Conservation (phyloP, 2,329 filamentous ascomycete genomes). For the Penicillium brasilianum region DNA sequence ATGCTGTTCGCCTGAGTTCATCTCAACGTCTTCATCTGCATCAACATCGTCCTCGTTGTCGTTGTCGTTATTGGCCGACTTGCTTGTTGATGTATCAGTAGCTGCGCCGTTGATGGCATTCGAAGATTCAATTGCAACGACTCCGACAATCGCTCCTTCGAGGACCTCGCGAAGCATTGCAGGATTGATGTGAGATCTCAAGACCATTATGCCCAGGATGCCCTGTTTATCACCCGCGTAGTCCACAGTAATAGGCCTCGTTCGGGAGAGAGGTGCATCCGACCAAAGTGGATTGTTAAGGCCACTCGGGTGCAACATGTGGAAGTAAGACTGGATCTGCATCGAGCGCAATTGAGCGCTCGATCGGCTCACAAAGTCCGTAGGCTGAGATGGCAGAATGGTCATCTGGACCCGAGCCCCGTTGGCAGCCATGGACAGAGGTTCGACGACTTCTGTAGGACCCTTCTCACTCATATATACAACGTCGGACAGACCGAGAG, state of each 20-base stretch:
- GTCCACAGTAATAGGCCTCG: slow-evolving; percentile 55
- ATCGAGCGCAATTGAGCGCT: slow-evolving; percentile 60
- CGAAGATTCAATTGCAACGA: slow-evolving; percentile 55
- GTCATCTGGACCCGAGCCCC: slow-evolving; percentile 47
- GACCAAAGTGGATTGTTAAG: slow-evolving; percentile 50
- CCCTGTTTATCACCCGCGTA: slow-evolving; percentile 53
- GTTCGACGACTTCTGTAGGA: slow-evolving; percentile 48
- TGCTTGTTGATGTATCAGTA: not conserved
- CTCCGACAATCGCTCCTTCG: slow-evolving; percentile 59
- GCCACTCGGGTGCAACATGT: slow-evolving; percentile 44
- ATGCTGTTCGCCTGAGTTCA: slow-evolving; percentile 23
- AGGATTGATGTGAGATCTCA: slow-evolving; percentile 56
- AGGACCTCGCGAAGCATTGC: slow-evolving; percentile 57
- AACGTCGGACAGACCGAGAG: slow-evolving; percentile 56
- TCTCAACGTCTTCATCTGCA: slow-evolving; percentile 26
- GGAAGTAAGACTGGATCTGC: slow-evolving; percentile 68
- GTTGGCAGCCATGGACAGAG: slow-evolving; percentile 47
- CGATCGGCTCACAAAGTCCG: slow-evolving; percentile 52
- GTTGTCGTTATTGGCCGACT: slow-evolving; percentile 10
- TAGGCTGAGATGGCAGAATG: slow-evolving; percentile 53
- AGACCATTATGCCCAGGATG: slow-evolving; percentile 58
- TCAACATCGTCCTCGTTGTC: slow-evolving; percentile 16
- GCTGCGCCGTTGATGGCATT: slow-evolving; percentile 34
- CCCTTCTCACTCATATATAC: slow-evolving; percentile 60
- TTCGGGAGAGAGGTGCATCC: slow-evolving; percentile 50